Percentiles rank a stretch among this genome's conserved stretches.
Conservation (phyloP, 1,284 basidiomycete genomes). For the Caloboletus firmus region DNA sequence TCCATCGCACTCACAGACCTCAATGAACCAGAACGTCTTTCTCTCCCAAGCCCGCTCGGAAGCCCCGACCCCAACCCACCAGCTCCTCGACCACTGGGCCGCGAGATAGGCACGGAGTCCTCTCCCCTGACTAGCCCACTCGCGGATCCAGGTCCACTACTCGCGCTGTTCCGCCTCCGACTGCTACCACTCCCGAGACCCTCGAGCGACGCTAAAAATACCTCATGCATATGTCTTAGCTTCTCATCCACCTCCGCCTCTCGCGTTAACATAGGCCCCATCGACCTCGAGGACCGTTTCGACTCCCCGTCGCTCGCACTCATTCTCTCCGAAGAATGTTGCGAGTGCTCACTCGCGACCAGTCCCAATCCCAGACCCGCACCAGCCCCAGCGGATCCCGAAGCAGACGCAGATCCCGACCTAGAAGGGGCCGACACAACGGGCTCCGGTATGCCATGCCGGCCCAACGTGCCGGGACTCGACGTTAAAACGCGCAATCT, state of each 20-base stretch:
- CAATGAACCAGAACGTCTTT: slow-evolving; percentile 15
- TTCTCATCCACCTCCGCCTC: slow-evolving; percentile 63
- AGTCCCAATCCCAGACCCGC: slow-evolving; percentile 17
- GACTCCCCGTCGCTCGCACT: slow-evolving; percentile 20
- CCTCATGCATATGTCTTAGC: slow-evolving; percentile 61
- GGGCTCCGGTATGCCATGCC: not conserved
- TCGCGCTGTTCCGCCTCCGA: slow-evolving; percentile 14
- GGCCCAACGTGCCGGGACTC: slow-evolving; percentile 6
- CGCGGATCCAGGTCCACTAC: slow-evolving; percentile 9
- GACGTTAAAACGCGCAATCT: not conserved
- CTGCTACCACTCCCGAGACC: slow-evolving; percentile 40
- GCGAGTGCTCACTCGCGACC: slow-evolving; percentile 19
- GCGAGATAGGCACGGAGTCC: slow-evolving; percentile 6
- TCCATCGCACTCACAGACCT: slow-evolving; percentile 24
- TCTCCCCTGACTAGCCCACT: slow-evolving; percentile 15
- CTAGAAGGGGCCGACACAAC: slow-evolving; percentile 4
- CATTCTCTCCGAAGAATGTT: slow-evolving; percentile 9
- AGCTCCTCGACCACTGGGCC: slow-evolving; percentile 8
- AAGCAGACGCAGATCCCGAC: slow-evolving; percentile 1
- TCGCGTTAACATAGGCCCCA: slow-evolving; percentile 55
- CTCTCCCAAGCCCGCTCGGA: slow-evolving; percentile 19
- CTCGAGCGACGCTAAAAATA: slow-evolving; percentile 59
- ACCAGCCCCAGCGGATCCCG: not conserved
- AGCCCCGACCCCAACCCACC: slow-evolving; percentile 7
- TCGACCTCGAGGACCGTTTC: slow-evolving; percentile 21